Base-by-base conservation (phyloP, 805 yeast species). In the Candida anglica region DNA sequence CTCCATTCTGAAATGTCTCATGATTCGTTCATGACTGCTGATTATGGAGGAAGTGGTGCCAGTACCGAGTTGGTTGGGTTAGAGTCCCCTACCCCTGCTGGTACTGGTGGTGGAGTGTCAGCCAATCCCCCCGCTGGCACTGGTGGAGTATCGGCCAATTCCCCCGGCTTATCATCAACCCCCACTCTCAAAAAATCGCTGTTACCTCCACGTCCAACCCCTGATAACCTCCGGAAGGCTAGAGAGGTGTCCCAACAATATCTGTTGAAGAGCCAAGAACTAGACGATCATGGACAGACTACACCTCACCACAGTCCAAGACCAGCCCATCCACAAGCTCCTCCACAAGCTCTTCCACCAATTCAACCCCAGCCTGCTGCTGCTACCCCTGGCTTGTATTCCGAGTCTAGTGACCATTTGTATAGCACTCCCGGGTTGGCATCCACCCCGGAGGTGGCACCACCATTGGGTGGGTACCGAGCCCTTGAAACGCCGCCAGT, bases 161-260 rank as follows among this genome's bases (percentile, higher is more conserved):
- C n/a, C n/a, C n/a, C n/a, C n/a, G n/a, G n/a, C n/a, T 6, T 15
- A 11, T n/a, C 18, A 15, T 13, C 18, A 15, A 18, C 26, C 8
- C n/a, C n/a, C n/a, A n/a, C n/a, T n/a, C n/a, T n/a, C n/a, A 30
- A 19, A n/a, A 11, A 31, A 10, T 11, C 31, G 5, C 21, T 35
- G n/a, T 35, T 52, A 28, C 58, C 58, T 4, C 58, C 57, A 24
- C 44, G 58, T 25, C 58, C 60, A 5, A 47, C 54, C 15, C 34
- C 34, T 7, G 60, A 55, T 9, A 44, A 44, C 27, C 19, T 55
- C n/a, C 38, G 32, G 15, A 45, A 44, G 30, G 60, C 59, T 3
- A 41, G 58, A 30, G 43, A 48, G 29, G 50, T 44, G 0, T 53
- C 58, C 5, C 47, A 35, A 25, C 46, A 45, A 33, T 27, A 30